Percentiles rank a stretch among this genome's conserved stretches.
Evolutionary conservation across 106 monocot species (phyloP).

Genomic region (Dendrobium catenatum): DNA sequence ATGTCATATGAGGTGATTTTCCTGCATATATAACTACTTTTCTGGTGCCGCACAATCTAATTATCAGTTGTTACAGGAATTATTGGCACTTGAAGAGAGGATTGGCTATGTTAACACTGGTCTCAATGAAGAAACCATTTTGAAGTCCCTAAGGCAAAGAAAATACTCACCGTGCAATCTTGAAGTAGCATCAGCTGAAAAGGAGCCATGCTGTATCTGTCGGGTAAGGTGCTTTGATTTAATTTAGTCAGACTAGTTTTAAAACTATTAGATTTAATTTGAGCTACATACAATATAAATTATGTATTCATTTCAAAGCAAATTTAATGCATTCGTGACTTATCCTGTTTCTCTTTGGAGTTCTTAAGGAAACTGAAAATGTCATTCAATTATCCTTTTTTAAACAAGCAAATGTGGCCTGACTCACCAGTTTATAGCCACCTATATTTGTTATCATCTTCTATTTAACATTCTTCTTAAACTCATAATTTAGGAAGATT

Average conservation of each 20-base stretch:
- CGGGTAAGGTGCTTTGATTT: constrained; percentile 16
- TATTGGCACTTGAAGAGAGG: constrained; percentile 74
- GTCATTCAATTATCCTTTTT: no score
- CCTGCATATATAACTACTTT: not conserved
- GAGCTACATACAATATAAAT: not conserved
- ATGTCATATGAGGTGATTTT: constrained; percentile 84
- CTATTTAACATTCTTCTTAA: not conserved
- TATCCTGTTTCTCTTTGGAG: no score
- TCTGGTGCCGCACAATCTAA: not conserved
- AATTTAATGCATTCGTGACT: no score
- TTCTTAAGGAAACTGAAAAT: no score
- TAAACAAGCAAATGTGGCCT: not conserved
- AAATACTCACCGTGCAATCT: constrained; percentile 16
- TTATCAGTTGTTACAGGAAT: constrained; percentile 34
- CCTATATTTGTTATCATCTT: no score
- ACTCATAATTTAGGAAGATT: constrained; percentile 49
- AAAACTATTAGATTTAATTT: not conserved
- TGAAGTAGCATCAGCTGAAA: constrained; percentile 10
- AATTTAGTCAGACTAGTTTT: not conserved
- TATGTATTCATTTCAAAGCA: no score
- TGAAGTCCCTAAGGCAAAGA: constrained; percentile 51
- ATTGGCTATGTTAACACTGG: constrained; percentile 92
- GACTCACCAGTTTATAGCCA: not conserved
- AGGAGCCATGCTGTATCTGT: constrained; percentile 56
- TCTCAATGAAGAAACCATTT: constrained; percentile 52